Percentiles rank a stretch among this genome's conserved stretches.
Evolutionary conservation across 2,329 filamentous ascomycete genomes (phyloP).

Genomic region (Chrysosporium keratinophilum): DNA sequence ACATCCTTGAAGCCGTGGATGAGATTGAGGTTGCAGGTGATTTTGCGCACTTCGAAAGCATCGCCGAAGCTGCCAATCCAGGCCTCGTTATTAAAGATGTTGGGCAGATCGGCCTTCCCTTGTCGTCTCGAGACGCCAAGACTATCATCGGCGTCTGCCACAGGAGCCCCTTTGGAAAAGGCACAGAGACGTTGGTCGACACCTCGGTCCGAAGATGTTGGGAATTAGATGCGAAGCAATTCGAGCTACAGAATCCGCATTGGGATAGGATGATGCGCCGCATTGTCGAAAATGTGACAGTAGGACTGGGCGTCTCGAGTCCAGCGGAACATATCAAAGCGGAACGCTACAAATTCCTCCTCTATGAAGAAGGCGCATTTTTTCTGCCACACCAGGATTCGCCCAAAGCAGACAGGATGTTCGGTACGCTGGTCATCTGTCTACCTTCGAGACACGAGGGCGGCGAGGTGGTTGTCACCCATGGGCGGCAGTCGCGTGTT

Average conservation of each 20-base stretch:
- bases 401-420: conserved; percentile 41
- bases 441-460: conserved; percentile 42
- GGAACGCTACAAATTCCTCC: conserved; percentile 40
- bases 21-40: background rate
- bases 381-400: conserved; percentile 41
- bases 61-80: conserved; percentile 11
- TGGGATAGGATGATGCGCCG: conserved; percentile 24
- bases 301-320: background rate
- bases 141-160: conserved; percentile 17
- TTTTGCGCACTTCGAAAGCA: background rate
- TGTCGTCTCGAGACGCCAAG: conserved; percentile 15
- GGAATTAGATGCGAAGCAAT: conserved; percentile 35
- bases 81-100: conserved; percentile 15
- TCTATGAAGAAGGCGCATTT: conserved; percentile 44
- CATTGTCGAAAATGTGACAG: conserved; percentile 10
- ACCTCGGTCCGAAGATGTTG: conserved; percentile 35
- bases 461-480: conserved; percentile 37
- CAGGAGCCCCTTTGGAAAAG: conserved; percentile 29
- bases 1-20: background rate
- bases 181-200: conserved; percentile 33
- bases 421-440: conserved; percentile 43
- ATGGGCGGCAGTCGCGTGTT: conserved; percentile 26
- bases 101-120: conserved; percentile 17
- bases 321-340: conserved; percentile 21
- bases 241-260: conserved; percentile 28